Base-by-base conservation (phyloP, 2,329 filamentous ascomycete genomes). In the Fusarium sp. region DNA sequence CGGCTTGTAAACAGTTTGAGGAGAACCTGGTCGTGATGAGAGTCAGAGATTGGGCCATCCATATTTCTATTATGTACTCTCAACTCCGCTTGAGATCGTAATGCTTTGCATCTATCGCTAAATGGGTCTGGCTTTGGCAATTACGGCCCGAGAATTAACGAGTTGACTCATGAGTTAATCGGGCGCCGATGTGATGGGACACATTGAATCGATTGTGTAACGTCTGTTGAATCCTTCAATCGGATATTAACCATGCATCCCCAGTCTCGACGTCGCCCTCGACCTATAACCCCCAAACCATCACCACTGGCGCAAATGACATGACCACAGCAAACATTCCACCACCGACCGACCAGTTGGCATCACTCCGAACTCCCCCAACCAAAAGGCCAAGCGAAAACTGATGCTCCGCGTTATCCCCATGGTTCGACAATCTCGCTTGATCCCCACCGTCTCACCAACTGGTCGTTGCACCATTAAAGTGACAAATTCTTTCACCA, bases 341-440 rank as follows among this genome's bases (percentile, higher is more conserved):
- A 58, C 50, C 31, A 24, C 15, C 28, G 43, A 24, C 15, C 28
- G 43, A 11, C 28, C 28, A 31, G 28, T 31, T 31, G 10, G 28
- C 28, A 13, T 31, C 28, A 31, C 28, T 13, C 28, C 28, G 10
- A 31, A 31, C 34, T 17, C 17, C 34, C 34, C 34, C 34, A 36
- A 36, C 14, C 34, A 17, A 36, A 36, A 15, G 34, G 34, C 34
- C 34, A 36, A 36, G 34, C 14, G 34, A 36, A 51, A 24, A 39
- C 39, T 51, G 45, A 28, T 40, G 17, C 53, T 55, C 67, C 67
- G 58, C 51, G 52, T 34, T 69, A 51, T 69, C 46, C 62, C 51
- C 67, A 59, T 70, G 36, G 51, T 54, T 68, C 67, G 67, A 70
- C 67, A 71, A 71, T 70, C 62, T 69, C 64, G 64, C 64, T 69